Base-by-base conservation (phyloP, 164 flowering plant species). In the Vitis labrusca region DNA sequence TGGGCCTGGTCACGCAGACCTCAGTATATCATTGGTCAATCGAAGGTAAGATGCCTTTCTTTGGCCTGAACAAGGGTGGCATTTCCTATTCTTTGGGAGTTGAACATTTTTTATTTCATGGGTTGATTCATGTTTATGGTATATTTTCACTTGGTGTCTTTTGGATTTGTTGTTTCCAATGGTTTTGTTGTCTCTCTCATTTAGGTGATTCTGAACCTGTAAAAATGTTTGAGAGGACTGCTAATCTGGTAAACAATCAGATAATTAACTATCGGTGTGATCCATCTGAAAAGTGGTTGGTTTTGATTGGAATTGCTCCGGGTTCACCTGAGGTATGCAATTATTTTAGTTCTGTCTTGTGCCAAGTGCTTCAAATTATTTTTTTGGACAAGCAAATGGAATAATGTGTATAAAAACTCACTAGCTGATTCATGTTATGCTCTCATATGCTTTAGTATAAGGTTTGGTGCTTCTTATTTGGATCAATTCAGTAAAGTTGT, bases 281-380 rank as follows among this genome's bases (percentile, higher is more conserved):
- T 77, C 97, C 98, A 50, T 69, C 92, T 55, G 99, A 94, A 65
- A 96, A 93, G 81, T 96, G 99, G 99, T 79, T 96, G 82, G 98
- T 96, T 58, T 80, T 96, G 84, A 91, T 96, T 66, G 99, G 99
- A 66, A 96, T 96, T 61, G 98, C 99, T 73, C 98, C 99, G 67
- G 99, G 98, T 51, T 81, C 97, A 15, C 84, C 93, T 47, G 99
- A 96, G 98, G 99, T 92, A 82, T 62, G 76, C 72, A 8, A 16
- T 32, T 67, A 3, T 37, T 27, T 44, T 48, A 55, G 16, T 64
- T 60, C 32, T 5, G 7, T 6, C 50, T 53, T 19, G 63, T 71
- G 63, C 9, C 11, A 50, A 30, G 66, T 16, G 13, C 7, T 2
- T 37, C 44, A 37, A 3, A 37, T 37, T 37, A 37, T 37, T 37